Evolutionary conservation across 805 yeast species (phyloP).

Genomic region (Phaffomyces opuntiae): DNA sequence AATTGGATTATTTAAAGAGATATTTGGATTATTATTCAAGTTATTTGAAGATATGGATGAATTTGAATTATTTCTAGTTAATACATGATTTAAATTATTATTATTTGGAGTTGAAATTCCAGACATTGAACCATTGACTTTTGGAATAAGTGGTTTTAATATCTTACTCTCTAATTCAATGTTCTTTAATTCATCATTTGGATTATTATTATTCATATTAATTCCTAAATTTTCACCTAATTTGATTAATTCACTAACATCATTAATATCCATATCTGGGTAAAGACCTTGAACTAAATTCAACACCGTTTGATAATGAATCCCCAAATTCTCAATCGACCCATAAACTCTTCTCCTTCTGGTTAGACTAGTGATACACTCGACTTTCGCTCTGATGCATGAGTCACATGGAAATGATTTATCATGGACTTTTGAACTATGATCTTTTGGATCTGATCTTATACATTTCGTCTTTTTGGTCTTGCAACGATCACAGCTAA

Average conservation of each 20-base stretch:
- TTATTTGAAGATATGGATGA: no score
- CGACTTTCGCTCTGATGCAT: slow-evolving; percentile 30
- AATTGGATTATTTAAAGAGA: no score
- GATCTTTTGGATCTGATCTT: slow-evolving; percentile 26
- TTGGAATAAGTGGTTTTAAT: slow-evolving; percentile 17
- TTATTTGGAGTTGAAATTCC: background rate
- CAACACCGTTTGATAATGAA: slow-evolving; percentile 36
- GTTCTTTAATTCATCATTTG: slow-evolving; percentile 9
- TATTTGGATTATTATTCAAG: no score
- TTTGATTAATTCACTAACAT: slow-evolving; percentile 34
- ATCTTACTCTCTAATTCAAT: slow-evolving; percentile 17
- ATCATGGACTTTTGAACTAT: slow-evolving; percentile 22
- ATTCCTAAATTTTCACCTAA: slow-evolving; percentile 18
- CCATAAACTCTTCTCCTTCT: slow-evolving; percentile 36
- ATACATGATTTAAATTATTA: background rate
- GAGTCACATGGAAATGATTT: slow-evolving; percentile 33
- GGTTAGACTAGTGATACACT: slow-evolving; percentile 35
- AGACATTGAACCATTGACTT: background rate
- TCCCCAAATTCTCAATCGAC: slow-evolving; percentile 34
- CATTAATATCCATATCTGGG: slow-evolving; percentile 38
- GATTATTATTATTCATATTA: slow-evolving; percentile 8
- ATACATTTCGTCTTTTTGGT: slow-evolving; percentile 36
- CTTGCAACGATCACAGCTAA: slow-evolving; percentile 41
- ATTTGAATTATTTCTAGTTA: no score
- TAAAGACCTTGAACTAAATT: slow-evolving; percentile 33